Conservation (phyloP, 305 asterid species). For the Fraxinus xanthoxyloides region DNA sequence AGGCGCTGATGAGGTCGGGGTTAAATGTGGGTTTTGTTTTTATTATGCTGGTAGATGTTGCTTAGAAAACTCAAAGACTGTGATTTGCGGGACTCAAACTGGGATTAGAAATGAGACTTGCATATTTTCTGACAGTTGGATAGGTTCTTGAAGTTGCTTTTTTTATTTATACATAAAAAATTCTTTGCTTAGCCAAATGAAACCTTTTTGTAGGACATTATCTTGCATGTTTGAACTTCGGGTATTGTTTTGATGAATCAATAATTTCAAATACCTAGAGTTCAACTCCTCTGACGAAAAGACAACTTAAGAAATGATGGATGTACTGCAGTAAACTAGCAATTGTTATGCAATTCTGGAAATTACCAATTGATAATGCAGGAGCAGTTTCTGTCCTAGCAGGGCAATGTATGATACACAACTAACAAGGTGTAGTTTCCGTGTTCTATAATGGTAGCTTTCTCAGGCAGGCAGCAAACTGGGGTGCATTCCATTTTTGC, state of each 20-base stretch:
- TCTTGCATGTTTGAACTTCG: neutral
- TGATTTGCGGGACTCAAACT: neutral
- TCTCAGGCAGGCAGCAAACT: neutral
- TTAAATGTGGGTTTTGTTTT: conserved; percentile 13
- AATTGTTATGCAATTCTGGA: neutral
- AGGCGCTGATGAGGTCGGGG: conserved; percentile 10
- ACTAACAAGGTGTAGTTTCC: neutral
- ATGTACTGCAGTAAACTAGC: neutral
- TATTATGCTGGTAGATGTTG: neutral
- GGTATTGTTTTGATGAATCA: neutral
- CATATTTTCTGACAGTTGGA: neutral
- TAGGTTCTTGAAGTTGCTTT: conserved; percentile 1
- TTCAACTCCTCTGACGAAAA: neutral
- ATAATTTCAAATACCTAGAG: neutral
- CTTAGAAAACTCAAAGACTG: neutral
- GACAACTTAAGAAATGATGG: neutral
- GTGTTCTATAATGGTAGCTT: neutral
- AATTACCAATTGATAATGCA: neutral
- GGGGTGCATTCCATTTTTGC: neutral
- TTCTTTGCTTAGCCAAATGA: neutral
- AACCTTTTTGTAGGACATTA: neutral
- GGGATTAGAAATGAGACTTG: neutral
- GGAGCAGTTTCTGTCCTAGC: neutral
- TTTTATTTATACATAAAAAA: neutral
- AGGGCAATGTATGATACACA: neutral